Base-by-base conservation (phyloP, 768 basidiomycete species). In the Lactarius tabidus region DNA sequence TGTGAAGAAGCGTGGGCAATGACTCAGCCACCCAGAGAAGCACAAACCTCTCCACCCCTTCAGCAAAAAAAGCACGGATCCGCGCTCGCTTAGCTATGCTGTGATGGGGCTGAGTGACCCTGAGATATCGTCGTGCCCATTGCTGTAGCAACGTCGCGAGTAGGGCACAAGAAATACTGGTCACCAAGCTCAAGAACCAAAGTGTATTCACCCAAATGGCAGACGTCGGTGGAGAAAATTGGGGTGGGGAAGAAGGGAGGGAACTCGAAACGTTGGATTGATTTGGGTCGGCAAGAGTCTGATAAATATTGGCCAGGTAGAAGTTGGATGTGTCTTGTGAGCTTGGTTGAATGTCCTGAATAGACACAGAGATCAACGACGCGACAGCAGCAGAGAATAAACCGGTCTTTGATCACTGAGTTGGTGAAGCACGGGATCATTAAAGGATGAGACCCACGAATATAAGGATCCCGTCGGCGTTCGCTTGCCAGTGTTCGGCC, bases 171-270 rank as follows among this genome's bases (percentile, higher is more conserved):
- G 58, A 26, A 15, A 64, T 26, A 23, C 57, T 54, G 23, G 29
- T 57, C 26, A 29, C 56, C 14, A 64, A 20, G 39, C 63, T 64
- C n/a, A 64, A 18, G 23, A 51, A 59, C 63, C 63, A 64, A 26
- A 64, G 63, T 29, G 56, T n/a, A 33, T 64, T 64, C 23, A 64
- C 63, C 29, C 57, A 53, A 10, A 64, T 17, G n/a, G 39, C 28
- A 31, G 26, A 53, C 23, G 1, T 29, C 6, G 60, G 51, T 4
- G 48, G 60, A n/a, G 35, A 28, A 14, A 36, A 26, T 20, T 23
- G 3, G n/a, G 51, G 26, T 33, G 60, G 51, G 17, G 31, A 31
- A 20, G 33, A 26, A 56, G 54, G 18, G 28, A 56, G 20, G 54
- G 33, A 35, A 35, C 38, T 15, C 2, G 38, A 38, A 38, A 35